phyloP scores from a whole-genome alignment of 2,329 filamentous ascomycete species.

The Amphichorda felina region DNA sequence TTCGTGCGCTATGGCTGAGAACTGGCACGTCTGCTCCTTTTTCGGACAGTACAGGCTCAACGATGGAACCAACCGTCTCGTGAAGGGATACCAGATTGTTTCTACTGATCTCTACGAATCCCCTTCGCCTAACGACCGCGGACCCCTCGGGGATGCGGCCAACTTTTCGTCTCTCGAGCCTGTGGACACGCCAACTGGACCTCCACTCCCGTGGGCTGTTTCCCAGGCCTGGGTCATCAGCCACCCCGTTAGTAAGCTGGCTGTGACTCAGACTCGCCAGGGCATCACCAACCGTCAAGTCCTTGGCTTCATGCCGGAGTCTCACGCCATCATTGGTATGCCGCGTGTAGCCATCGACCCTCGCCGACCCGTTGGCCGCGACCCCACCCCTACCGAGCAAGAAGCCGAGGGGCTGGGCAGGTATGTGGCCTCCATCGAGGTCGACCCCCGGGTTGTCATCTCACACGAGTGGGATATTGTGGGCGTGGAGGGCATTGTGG shows the following conservation, averaged over 20 bases:
- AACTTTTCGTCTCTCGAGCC: slow-evolving; percentile 73
- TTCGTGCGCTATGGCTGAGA: slow-evolving; percentile 73
- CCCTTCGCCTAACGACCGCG: slow-evolving; percentile 69
- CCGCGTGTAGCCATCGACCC: slow-evolving; percentile 73
- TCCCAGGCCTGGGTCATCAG: slow-evolving; percentile 74
- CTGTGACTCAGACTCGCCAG: slow-evolving; percentile 81
- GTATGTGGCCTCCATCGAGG: slow-evolving; percentile 67
- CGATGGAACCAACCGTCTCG: slow-evolving; percentile 38
- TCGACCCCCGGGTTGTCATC: slow-evolving; percentile 70
- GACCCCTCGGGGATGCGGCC: slow-evolving; percentile 53
- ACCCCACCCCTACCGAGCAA: slow-evolving; percentile 65
- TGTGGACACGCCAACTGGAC: slow-evolving; percentile 39
- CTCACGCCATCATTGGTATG: slow-evolving; percentile 66
- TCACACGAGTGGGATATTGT: slow-evolving; percentile 75
- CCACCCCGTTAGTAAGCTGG: slow-evolving; percentile 65
- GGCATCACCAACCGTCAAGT: slow-evolving; percentile 80
- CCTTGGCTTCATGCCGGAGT: slow-evolving; percentile 63
- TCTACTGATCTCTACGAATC: slow-evolving; percentile 89
- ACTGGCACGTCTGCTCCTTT: slow-evolving; percentile 88
- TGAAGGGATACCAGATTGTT: slow-evolving; percentile 78
- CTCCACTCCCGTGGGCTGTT: slow-evolving; percentile 59
- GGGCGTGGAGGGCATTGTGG: slow-evolving; percentile 61
- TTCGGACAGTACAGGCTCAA: slow-evolving; percentile 48
- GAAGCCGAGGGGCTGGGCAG: slow-evolving; percentile 68
- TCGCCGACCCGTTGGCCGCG: slow-evolving; percentile 72